Percentiles rank a stretch among this genome's conserved stretches.
Conservation (phyloP, 1,284 basidiomycete species). For the Leucoagaricus sp. region DNA sequence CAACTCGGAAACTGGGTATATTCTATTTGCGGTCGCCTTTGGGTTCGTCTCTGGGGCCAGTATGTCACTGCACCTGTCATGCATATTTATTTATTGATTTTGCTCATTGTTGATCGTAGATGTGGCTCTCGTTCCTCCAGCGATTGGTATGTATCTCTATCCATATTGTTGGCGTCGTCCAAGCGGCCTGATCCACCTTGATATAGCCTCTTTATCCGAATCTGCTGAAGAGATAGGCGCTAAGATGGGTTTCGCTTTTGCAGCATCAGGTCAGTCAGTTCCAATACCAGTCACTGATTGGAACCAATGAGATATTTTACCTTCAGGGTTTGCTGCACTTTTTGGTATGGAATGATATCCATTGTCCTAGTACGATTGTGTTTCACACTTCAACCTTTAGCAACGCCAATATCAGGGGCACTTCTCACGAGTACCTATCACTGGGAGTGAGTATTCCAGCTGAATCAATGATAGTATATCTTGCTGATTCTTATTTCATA, state of each 20-base stretch:
- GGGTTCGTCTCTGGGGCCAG: conserved; percentile 53
- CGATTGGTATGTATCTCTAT: conserved; percentile 25
- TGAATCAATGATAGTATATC: neutral
- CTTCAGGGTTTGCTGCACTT: conserved; percentile 37
- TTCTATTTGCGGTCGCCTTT: conserved; percentile 48
- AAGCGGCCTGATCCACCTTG: neutral
- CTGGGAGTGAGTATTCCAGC: conserved; percentile 29
- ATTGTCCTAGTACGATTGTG: neutral
- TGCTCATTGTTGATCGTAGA: conserved; percentile 23
- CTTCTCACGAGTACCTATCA: conserved; percentile 32
- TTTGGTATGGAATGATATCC: conserved; percentile 26
- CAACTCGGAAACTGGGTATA: conserved; percentile 36
- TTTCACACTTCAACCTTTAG: conserved; percentile 15
- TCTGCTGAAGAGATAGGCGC: conserved; percentile 43
- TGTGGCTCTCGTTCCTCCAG: conserved; percentile 35
- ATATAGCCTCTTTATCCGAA: conserved; percentile 31
- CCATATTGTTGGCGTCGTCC: neutral
- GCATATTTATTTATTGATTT: no score
- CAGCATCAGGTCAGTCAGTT: conserved; percentile 35
- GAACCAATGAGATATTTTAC: neutral
- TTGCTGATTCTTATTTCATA: neutral
- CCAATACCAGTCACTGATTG: neutral
- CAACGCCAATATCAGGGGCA: conserved; percentile 36
- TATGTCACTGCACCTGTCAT: conserved; percentile 20
- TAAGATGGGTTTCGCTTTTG: conserved; percentile 41